These are phyloP conservation scores for Diaporthe batatas DNA, from an alignment of 2,329 filamentous ascomycete genomes.

Conservation along the genomic window DNA sequence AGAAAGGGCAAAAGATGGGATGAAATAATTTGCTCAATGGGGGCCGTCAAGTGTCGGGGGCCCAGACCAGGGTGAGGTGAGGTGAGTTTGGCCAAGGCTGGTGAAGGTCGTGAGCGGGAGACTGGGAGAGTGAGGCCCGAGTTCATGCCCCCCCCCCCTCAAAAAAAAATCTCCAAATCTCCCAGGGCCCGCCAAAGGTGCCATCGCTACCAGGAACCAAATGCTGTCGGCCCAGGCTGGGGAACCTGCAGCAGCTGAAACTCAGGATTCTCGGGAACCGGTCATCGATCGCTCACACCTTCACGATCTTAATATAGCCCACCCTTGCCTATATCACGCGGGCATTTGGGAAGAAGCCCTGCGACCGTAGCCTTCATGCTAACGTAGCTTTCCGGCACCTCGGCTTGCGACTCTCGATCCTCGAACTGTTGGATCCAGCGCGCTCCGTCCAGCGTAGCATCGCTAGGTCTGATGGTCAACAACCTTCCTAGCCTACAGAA, in stretches of 20 bases:
- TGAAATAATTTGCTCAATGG: constrained; percentile 34
- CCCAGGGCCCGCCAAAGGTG: constrained; percentile 32
- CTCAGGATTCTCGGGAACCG: constrained; percentile 33
- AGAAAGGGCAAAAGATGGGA: constrained; percentile 21
- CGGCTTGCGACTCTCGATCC: constrained; percentile 26
- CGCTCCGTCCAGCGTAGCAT: constrained; percentile 17
- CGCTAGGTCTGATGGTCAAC: neutral
- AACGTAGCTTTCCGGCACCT: constrained; percentile 19
- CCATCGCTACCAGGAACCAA: constrained; percentile 26
- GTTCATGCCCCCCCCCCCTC: neutral
- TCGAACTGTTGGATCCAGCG: constrained; percentile 31
- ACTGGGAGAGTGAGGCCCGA: constrained; percentile 12
- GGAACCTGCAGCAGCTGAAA: constrained; percentile 36
- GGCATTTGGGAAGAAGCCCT: constrained; percentile 27
- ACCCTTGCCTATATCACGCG: constrained; percentile 24
- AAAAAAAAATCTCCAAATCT: constrained; percentile 18
- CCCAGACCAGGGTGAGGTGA: constrained; percentile 8
- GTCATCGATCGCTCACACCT: constrained; percentile 36
- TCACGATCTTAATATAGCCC: constrained; percentile 31
- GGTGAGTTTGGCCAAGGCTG: constrained; percentile 13
- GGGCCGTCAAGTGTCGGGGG: constrained; percentile 22
- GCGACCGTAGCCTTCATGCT: constrained; percentile 21
- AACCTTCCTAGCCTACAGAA: constrained; percentile 3
- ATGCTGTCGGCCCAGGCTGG: constrained; percentile 27
- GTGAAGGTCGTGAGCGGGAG: neutral